Evolutionary conservation across 2,329 filamentous ascomycete species (phyloP), one percentile per base, ranked within the genome.

Genomic region (Leptoxyphium fumago): DNA sequence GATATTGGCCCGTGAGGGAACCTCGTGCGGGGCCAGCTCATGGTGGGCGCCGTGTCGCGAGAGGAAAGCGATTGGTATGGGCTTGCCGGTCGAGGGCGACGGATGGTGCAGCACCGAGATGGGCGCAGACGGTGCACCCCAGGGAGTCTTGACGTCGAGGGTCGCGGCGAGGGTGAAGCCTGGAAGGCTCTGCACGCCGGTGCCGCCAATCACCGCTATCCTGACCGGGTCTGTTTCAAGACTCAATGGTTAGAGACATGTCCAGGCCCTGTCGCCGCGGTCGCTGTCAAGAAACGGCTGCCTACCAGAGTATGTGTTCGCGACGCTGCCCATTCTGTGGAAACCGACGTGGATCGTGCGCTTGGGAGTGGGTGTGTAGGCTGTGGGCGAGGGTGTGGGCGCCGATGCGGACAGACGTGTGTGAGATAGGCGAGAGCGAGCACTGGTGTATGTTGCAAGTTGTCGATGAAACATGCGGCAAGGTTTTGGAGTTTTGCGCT

Each of bases 1-100:
- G 58, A 98, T 94, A 71, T 96, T 98, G 65, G 91, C 91, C 50
- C 85, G 85, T 52, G 80, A 77, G 47, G 88, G 87, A n/a, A 98
- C 84, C 67, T 98, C 91, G 61, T 95, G 88, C 0, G 91, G 91
- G 5, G 88, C 86, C 53, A 84, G 74, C 65, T 95, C 77, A 70
- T 98, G 91, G 74, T 91, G 73, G 10, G 78, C 62, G 52, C 91
- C 91, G 66, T 98, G 91, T 39, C 91, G 86, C 50, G 88, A 86
- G 54, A 98, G 77, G 72, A 98, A 98, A 45, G 91, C 91, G 50
- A 98, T 68, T 11, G 76, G 72, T 40, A 77, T 72, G 7, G 69
- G 68, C 53, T 73, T 68, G 54, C 72, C 70, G 43, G 70, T 77
- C 49, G 84, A 77, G 38, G 80, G 77, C 53, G 82, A 82, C 51